Percentiles rank a stretch among this genome's conserved stretches.
phyloP scores from a whole-genome alignment of 2,329 filamentous ascomycete genomes.

The Venturia pyrina region DNA sequence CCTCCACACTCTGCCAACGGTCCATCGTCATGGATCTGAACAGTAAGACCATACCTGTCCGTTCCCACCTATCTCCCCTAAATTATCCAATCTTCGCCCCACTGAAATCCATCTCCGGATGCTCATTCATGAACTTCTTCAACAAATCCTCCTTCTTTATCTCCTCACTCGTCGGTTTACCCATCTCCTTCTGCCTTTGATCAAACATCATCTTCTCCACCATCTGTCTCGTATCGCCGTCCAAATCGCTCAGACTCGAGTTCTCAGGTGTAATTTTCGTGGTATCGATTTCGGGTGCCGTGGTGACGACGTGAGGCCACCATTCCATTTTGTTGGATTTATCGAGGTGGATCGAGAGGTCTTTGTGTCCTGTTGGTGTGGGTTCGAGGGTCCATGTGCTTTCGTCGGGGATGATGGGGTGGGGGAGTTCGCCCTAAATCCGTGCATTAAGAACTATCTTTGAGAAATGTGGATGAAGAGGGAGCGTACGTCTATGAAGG shows the following conservation, averaged over 20 bases:
- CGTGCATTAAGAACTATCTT: conserved; percentile 12
- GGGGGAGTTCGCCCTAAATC: conserved; percentile 68
- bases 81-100: conserved; percentile 47
- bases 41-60: not conserved
- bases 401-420: conserved; percentile 71
- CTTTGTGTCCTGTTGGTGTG: conserved; percentile 50
- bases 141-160: conserved; percentile 90
- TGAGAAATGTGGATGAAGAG: not conserved
- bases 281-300: conserved; percentile 85
- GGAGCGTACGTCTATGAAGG: conserved; percentile 62
- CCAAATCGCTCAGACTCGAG: conserved; percentile 81
- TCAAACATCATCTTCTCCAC: conserved; percentile 99
- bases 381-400: conserved; percentile 87
- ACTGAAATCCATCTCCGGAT: conserved; percentile 62
- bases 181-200: conserved; percentile 91
- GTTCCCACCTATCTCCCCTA: not conserved
- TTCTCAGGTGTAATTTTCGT: conserved; percentile 91
- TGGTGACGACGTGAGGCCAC: conserved; percentile 88
- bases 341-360: conserved; percentile 82
- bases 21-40: too few relatives aligned
- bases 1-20: too few relatives aligned
- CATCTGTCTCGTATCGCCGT: conserved; percentile 91
- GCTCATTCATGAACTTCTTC: conserved; percentile 79
- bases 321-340: conserved; percentile 97
- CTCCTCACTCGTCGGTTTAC: conserved; percentile 83